Conservation (phyloP, 169 alveolate genomes). For the Neospora caninum region DNA sequence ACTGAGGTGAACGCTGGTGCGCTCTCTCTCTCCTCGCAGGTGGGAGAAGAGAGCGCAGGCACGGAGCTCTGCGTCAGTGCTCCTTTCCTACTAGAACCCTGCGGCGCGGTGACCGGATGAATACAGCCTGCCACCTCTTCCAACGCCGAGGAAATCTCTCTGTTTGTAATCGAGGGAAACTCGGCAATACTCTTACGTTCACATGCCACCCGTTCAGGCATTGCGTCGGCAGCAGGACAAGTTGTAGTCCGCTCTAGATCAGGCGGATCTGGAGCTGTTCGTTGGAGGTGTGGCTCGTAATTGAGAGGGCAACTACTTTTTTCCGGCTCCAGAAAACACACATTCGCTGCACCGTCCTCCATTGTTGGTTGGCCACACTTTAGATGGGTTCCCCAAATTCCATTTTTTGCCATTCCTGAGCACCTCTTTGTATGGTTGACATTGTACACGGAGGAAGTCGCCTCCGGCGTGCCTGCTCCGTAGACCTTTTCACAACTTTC, state of each 20-base stretch:
- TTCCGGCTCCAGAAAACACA: too few species aligned
- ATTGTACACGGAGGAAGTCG: too few species aligned
- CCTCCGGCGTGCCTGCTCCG: too few species aligned
- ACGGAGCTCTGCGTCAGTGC: neutral
- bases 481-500: too few species aligned
- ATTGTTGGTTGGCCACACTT: too few species aligned
- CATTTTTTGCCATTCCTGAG: too few species aligned
- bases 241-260: neutral
- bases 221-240: neutral
- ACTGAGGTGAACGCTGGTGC: neutral
- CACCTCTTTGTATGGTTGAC: too few species aligned
- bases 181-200: neutral
- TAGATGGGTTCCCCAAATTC: too few species aligned
- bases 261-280: neutral
- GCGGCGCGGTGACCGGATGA: neutral
- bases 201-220: neutral
- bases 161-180: neutral
- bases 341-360: too few species aligned
- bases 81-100: neutral
- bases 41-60: neutral
- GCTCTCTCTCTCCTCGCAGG: neutral
- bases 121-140: neutral
- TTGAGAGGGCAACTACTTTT: too few species aligned
- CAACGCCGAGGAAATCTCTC: neutral
- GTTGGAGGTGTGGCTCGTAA: too few species aligned